Percentiles rank a stretch among this genome's conserved stretches.
Evolutionary conservation across 495 filamentous ascomycete genomes (phyloP).

Genomic region (Patellaria atrata): DNA sequence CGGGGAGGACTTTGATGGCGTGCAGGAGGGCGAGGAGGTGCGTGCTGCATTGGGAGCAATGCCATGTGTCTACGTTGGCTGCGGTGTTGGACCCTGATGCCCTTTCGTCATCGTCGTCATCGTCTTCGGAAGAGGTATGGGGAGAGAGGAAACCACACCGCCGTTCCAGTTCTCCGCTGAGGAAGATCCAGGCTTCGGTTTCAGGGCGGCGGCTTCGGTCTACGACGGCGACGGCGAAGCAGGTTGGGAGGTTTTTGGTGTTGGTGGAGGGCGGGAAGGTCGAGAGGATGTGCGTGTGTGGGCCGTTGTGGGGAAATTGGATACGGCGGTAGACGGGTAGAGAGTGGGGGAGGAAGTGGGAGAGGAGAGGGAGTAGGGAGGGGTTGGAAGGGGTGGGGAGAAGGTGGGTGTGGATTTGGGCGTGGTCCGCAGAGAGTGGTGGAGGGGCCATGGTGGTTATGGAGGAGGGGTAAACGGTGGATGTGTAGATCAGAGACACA

Average conservation of each 20-base stretch:
- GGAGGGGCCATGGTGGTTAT: too few relatives aligned
- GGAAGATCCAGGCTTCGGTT: constrained; percentile 25
- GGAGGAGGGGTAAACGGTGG: too few relatives aligned
- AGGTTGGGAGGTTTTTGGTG: constrained; percentile 5
- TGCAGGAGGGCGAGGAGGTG: too few relatives aligned
- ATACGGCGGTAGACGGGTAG: constrained; percentile 24
- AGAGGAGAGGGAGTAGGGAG: constrained; percentile 15
- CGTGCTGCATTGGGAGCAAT: too few relatives aligned
- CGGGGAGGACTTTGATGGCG: too few relatives aligned
- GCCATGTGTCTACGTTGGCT: too few relatives aligned
- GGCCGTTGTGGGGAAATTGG: constrained; percentile 15
- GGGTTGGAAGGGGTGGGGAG: constrained; percentile 3
- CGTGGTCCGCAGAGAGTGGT: too few relatives aligned
- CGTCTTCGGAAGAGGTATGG: background rate
- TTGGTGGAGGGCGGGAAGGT: constrained; percentile 12
- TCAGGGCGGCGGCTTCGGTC: constrained; percentile 26
- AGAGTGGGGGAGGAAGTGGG: constrained; percentile 18
- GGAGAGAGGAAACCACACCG: background rate
- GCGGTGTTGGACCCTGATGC: background rate
- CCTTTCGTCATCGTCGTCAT: background rate
- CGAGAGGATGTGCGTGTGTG: constrained; percentile 16
- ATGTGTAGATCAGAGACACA: too few relatives aligned
- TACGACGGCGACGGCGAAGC: constrained; percentile 22
- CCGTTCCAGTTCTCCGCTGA: constrained; percentile 14
- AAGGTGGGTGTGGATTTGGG: too few relatives aligned